These are phyloP conservation scores for Elaeis guineensis DNA, from an alignment of 176 grass and related monocot species.

Conservation along the genomic window DNA sequence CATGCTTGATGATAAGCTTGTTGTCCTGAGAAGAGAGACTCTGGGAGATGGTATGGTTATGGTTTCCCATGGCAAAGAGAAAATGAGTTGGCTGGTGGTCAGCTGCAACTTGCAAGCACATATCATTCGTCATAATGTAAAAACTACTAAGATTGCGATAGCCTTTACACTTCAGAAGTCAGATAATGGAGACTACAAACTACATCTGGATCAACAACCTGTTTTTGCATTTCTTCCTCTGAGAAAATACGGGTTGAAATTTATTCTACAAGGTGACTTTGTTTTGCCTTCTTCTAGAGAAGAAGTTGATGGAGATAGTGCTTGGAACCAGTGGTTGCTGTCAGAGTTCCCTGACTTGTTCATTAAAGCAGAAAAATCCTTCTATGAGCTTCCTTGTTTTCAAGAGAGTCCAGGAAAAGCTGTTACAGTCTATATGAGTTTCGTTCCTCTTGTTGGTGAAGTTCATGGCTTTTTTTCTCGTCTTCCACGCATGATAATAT, in stretches of 20 bases:
- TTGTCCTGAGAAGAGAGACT: slow-evolving; percentile 66
- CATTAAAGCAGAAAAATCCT: slow-evolving; percentile 54
- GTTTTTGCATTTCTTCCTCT: slow-evolving; percentile 95
- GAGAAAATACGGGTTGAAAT: slow-evolving; percentile 92
- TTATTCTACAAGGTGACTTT: slow-evolving; percentile 97
- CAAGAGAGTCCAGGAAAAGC: slow-evolving; percentile 64
- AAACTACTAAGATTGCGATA: slow-evolving; percentile 72
- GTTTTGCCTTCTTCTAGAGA: slow-evolving; percentile 95
- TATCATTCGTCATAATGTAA: slow-evolving; percentile 52
- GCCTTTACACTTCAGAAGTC: slow-evolving; percentile 85
- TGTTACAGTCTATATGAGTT: slow-evolving; percentile 78
- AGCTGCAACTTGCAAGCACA: slow-evolving; percentile 51
- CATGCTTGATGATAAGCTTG: slow-evolving; percentile 43
- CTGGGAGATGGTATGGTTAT: slow-evolving; percentile 79
- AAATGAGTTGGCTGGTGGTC: slow-evolving; percentile 85
- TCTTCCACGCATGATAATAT: slow-evolving; percentile 79
- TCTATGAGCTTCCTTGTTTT: slow-evolving; percentile 79
- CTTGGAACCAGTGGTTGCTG: slow-evolving; percentile 97
- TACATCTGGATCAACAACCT: slow-evolving; percentile 67
- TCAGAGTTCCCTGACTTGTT: slow-evolving; percentile 85
- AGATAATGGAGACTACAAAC: slow-evolving; percentile 49
- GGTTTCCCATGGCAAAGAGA: slow-evolving; percentile 69
- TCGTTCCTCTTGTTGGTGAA: slow-evolving; percentile 88
- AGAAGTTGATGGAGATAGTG: slow-evolving; percentile 93
- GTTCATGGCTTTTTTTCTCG: slow-evolving; percentile 89